phyloP scores from a whole-genome alignment of 768 basidiomycete genomes.

The Lactifluus subvellereus region DNA sequence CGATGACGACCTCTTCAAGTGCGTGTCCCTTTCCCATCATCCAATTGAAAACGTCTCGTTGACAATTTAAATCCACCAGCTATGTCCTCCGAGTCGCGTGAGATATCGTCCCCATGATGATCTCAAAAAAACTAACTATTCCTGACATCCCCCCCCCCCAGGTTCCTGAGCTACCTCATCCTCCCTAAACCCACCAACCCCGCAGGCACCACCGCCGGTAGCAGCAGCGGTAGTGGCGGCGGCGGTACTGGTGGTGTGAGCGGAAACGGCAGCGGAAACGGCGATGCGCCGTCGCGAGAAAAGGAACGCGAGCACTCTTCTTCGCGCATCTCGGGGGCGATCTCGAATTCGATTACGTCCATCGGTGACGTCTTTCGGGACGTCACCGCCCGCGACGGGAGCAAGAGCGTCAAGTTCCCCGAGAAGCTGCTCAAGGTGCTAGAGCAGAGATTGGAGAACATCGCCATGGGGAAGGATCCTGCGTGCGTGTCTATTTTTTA shows the following conservation, averaged over 20 bases:
- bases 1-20: conserved; percentile 87
- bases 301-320: conserved; percentile 63
- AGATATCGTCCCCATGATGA: conserved; percentile 30
- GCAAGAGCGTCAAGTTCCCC: conserved; percentile 87
- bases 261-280: too few relatives aligned
- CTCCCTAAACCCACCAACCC: conserved; percentile 46
- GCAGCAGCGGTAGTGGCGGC: conserved; percentile 23
- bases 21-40: conserved; percentile 30
- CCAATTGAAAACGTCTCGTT: conserved; percentile 14
- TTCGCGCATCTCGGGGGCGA: conserved; percentile 51
- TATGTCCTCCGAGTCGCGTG: conserved; percentile 83
- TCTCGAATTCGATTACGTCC: conserved; percentile 48
- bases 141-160: conserved; percentile 29
- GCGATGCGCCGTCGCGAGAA: conserved; percentile 30
- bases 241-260: conserved; percentile 20
- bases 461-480: conserved; percentile 89
- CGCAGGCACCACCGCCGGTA: conserved; percentile 23
- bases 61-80: conserved; percentile 36
- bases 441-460: conserved; percentile 83
- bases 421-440: conserved; percentile 90
- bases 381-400: conserved; percentile 52
- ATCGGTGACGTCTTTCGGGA: conserved; percentile 81
- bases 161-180: conserved; percentile 67
- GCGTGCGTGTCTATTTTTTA: conserved; percentile 55
- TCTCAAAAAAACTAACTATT: too few relatives aligned